Conservation (phyloP, 1,284 basidiomycete genomes). For the Xanthoconium separans region DNA sequence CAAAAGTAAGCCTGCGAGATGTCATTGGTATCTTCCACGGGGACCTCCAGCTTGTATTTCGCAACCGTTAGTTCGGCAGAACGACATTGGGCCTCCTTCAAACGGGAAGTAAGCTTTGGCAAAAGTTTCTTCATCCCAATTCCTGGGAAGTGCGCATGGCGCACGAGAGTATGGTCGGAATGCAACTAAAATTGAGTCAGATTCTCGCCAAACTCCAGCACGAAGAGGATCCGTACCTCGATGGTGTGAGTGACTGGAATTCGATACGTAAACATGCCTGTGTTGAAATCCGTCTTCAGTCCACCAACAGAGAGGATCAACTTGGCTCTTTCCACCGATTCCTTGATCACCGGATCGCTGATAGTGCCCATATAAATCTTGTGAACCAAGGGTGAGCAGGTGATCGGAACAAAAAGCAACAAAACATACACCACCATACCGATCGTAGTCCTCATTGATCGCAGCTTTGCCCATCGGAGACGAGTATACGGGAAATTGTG, state of each 20-base stretch:
- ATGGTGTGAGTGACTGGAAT: conserved; percentile 61
- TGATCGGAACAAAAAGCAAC: not conserved
- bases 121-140: conserved; percentile 75
- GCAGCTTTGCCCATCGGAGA: conserved; percentile 91
- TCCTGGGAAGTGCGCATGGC: conserved; percentile 58
- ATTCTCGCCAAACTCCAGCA: not conserved
- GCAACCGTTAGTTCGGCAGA: conserved; percentile 50
- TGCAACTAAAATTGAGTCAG: conserved; percentile 61
- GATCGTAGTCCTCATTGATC: conserved; percentile 73
- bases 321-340: conserved; percentile 80
- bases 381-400: conserved; percentile 1
- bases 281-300: conserved; percentile 89
- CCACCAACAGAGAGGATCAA: conserved; percentile 83
- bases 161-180: conserved; percentile 73
- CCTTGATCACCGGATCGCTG: conserved; percentile 66
- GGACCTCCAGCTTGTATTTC: conserved; percentile 45
- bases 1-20: conserved; percentile 86
- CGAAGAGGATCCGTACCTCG: conserved; percentile 45
- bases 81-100: conserved; percentile 41
- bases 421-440: conserved; percentile 79
- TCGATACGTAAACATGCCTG: conserved; percentile 80
- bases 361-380: conserved; percentile 84
- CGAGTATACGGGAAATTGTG: conserved; percentile 75
- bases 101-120: conserved; percentile 61
- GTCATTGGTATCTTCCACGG: conserved; percentile 43